phyloP scores from a whole-genome alignment of 2,329 filamentous ascomycete genomes.

The Diaporthe batatas region DNA sequence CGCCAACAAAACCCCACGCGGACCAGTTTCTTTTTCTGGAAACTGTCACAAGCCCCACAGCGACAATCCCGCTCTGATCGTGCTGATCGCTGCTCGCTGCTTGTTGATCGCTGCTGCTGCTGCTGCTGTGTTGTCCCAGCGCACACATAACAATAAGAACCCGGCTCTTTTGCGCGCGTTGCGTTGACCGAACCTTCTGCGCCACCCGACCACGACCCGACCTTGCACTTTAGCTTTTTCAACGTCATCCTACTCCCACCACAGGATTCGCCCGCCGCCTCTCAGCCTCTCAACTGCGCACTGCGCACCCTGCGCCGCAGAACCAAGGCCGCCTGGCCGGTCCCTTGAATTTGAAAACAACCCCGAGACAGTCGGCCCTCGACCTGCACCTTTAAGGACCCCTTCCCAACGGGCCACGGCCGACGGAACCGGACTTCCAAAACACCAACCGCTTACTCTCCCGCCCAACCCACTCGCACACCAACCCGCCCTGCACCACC shows the following conservation, averaged over 20 bases:
- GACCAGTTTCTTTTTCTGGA: constrained; percentile 2
- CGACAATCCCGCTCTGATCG: background rate
- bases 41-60: constrained; percentile 13
- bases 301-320: constrained; percentile 27
- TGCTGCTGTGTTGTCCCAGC: constrained; percentile 8
- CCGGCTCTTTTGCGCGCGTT: constrained; percentile 4
- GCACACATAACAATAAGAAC: constrained; percentile 12
- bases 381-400: constrained; percentile 7
- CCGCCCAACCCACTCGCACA: constrained; percentile 11
- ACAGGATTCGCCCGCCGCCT: constrained; percentile 33
- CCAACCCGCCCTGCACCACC: constrained; percentile 35
- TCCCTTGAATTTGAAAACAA: constrained; percentile 36
- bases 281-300: constrained; percentile 6
- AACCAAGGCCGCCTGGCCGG: constrained; percentile 37
- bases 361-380: constrained; percentile 35
- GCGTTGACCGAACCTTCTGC: constrained; percentile 21
- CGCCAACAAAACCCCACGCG: background rate
- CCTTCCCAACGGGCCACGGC: constrained; percentile 35
- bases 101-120: constrained; percentile 1
- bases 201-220: constrained; percentile 2
- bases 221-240: constrained; percentile 1
- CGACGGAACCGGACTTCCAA: constrained; percentile 33
- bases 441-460: constrained; percentile 35
- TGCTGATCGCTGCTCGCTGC: constrained; percentile 14
- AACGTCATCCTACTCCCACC: constrained; percentile 37